phyloP scores from a whole-genome alignment of 352 stramenopile species.

The Globisporangium iwayamae region DNA sequence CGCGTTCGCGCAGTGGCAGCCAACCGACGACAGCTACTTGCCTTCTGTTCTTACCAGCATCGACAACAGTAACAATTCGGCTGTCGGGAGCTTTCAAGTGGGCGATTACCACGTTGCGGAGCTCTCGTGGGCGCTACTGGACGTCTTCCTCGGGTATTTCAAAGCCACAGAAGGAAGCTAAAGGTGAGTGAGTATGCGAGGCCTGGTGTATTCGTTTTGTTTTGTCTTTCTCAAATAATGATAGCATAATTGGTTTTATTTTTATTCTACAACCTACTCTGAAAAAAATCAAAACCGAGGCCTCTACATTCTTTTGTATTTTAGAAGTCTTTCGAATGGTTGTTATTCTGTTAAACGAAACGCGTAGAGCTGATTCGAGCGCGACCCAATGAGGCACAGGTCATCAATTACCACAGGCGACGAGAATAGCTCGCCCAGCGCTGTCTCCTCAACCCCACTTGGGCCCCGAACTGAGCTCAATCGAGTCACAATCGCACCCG shows the following conservation, averaged over 20 bases:
- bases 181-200: not conserved
- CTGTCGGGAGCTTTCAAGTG: not conserved
- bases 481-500: slow-evolving; percentile 25
- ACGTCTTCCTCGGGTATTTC: slow-evolving; percentile 21
- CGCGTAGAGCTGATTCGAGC: slow-evolving; percentile 39
- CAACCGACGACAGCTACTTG: slow-evolving; percentile 8
- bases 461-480: not conserved
- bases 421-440: slow-evolving; percentile 45
- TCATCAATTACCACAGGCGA: slow-evolving; percentile 49
- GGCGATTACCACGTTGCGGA: slow-evolving; percentile 12
- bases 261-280: too few species aligned
- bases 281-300: not conserved
- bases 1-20: slow-evolving; percentile 35
- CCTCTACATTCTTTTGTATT: not conserved
- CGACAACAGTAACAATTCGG: not conserved
- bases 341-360: slow-evolving; percentile 15
- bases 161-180: not conserved
- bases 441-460: too few species aligned
- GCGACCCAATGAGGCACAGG: slow-evolving; percentile 45
- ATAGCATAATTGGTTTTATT: too few species aligned
- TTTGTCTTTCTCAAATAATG: not conserved
- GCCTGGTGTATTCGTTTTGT: not conserved
- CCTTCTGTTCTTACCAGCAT: not conserved
- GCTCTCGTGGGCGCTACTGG: slow-evolving; percentile 15
- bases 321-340: not conserved